Evolutionary conservation across 768 basidiomycete species (phyloP).

Genomic region (Naganishia randhawae): DNA sequence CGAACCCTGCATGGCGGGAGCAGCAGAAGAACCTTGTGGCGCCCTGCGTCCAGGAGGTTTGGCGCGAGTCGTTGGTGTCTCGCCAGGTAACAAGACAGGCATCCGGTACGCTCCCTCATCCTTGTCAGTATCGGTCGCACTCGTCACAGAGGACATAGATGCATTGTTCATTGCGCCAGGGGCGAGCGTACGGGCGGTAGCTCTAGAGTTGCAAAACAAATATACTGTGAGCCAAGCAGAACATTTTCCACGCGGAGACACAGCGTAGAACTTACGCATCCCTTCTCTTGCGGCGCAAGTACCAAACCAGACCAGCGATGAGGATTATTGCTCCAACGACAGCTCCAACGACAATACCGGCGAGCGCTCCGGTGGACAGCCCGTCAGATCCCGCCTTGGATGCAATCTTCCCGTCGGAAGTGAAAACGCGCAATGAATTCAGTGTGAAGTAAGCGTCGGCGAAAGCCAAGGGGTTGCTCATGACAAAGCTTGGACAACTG

Average conservation of each 20-base stretch:
- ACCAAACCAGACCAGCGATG: conserved; percentile 30
- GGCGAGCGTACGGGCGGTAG: not conserved
- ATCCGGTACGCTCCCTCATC: not conserved
- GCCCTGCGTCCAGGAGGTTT: not conserved
- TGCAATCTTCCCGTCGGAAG: conserved; percentile 36
- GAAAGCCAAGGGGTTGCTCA: conserved; percentile 62
- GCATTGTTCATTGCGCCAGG: not conserved
- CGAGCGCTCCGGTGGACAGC: conserved; percentile 37
- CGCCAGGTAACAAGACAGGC: conserved; percentile 2
- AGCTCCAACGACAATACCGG: conserved; percentile 40
- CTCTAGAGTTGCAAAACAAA: not conserved
- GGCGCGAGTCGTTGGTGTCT: not conserved
- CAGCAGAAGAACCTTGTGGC: not conserved
- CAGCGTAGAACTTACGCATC: conserved; percentile 3
- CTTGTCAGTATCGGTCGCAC: conserved; percentile 6
- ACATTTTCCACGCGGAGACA: not conserved
- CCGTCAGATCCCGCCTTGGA: conserved; percentile 7
- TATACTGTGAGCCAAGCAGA: not conserved
- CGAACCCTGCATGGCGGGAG: not conserved
- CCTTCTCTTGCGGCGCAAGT: conserved; percentile 13
- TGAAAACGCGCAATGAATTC: conserved; percentile 61
- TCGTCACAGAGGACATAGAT: not conserved
- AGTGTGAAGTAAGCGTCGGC: conserved; percentile 68
- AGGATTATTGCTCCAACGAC: conserved; percentile 30
- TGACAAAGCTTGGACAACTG: conserved; percentile 57